phyloP scores from a whole-genome alignment of 768 basidiomycete species.

The Multifurca ochricompacta region DNA sequence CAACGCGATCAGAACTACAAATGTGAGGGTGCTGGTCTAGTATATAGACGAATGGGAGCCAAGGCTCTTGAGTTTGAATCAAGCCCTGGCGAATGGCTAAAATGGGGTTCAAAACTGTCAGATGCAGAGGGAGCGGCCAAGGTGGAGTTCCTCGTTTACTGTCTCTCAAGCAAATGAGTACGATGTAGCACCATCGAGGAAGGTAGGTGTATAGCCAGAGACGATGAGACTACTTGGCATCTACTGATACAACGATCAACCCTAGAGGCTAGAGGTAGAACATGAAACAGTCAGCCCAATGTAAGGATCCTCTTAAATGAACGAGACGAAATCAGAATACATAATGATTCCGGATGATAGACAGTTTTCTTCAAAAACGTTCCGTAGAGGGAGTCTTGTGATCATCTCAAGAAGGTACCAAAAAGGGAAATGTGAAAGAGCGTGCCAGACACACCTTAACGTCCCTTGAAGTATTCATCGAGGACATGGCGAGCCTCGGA shows the following conservation, averaged over 20 bases:
- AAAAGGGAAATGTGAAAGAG: constrained; percentile 6
- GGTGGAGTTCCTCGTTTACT: background rate
- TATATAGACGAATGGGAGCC: too few species aligned
- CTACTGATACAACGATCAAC: constrained; percentile 14
- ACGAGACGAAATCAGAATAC: constrained; percentile 49
- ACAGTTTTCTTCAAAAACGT: constrained; percentile 62
- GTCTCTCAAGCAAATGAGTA: background rate
- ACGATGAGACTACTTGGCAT: constrained; percentile 2
- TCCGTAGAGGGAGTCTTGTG: constrained; percentile 92
- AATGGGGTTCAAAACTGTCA: background rate
- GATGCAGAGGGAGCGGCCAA: background rate
- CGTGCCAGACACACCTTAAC: constrained; percentile 40
- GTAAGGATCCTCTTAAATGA: background rate
- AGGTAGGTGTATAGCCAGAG: background rate
- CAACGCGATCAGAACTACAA: too few species aligned
- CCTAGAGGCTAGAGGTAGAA: background rate
- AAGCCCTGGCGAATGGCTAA: background rate
- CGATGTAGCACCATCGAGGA: background rate
- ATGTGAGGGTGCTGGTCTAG: too few species aligned
- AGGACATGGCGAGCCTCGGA: constrained; percentile 92
- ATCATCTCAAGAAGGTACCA: constrained; percentile 50
- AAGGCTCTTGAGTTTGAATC: too few species aligned
- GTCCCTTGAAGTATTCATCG: constrained; percentile 95
- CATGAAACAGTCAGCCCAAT: background rate
- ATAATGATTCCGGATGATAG: constrained; percentile 91